Evolutionary conservation across 345 rosid species (phyloP), one percentile per base, ranked within the genome.

Genomic region (Brassica napus): DNA sequence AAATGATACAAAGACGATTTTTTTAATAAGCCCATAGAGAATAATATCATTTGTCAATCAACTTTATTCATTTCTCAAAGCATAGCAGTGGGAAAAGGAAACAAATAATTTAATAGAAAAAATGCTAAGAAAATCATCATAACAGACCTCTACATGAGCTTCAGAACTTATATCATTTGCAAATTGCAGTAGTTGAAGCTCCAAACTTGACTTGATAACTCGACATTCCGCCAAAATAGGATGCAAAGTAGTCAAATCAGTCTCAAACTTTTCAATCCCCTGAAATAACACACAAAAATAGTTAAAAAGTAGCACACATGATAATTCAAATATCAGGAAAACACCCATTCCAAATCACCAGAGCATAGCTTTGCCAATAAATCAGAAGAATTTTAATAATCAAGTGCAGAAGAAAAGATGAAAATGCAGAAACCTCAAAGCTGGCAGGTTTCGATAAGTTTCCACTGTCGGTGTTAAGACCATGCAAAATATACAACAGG

Each of bases 141-240:
- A 72, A 37, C 52, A 71, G 76, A 94, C 98, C 98, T 94, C 89
- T 24, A 92, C 83, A 78, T 92, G 98, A 81, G 97, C 98, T 85
- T 94, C 98, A 28, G 98, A 94, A 83, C 98, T 94, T 77, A 94
- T 94, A 76, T 89, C 94, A 83, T 92, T 92, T 55, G 97, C 98
- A 91, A 92, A 92, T 76, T 94, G 94, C 83, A 94, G 82, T 72
- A 92, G 74, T 52, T 88, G 86, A 85, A 94, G 94, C 90, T 94
- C 98, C 77, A 88, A 71, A 66, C 83, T 85, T 62, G 97, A 91
- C 88, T 92, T 94, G 61, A 84, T 21, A 73, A 92, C 98, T 60
- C 97, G 97, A 78, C 98, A 94, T 81, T 94, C 98, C 64, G 97
- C 86, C 93, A 92, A 80, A 79, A 92, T 80, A 85, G 97, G 97